These are phyloP conservation scores for Emergomyces orientalis DNA, from an alignment of 2,329 filamentous ascomycete genomes.

Conservation along the genomic window DNA sequence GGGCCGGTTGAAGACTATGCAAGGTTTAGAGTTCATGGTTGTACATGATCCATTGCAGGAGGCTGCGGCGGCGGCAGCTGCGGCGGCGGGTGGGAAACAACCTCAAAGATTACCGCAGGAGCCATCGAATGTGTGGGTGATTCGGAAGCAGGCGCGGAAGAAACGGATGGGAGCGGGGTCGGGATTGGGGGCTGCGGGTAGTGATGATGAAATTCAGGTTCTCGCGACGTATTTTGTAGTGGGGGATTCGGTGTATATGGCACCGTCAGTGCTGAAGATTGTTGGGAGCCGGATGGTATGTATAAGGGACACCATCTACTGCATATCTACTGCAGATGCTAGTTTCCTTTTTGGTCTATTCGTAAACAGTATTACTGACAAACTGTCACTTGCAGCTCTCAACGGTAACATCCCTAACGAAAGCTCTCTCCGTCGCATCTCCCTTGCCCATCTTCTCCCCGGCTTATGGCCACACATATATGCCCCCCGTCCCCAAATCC, in stretches of 20 bases:
- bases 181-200: background rate
- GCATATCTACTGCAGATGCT: constrained; percentile 11
- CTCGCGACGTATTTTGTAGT: constrained; percentile 53
- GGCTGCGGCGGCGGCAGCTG: constrained; percentile 26
- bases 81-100: constrained; percentile 13
- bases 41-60: constrained; percentile 47
- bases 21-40: constrained; percentile 52
- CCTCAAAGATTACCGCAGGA: constrained; percentile 31
- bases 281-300: constrained; percentile 46
- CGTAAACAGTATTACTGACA: background rate
- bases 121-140: constrained; percentile 48
- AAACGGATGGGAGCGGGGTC: constrained; percentile 29
- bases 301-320: background rate
- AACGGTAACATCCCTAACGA: constrained; percentile 47
- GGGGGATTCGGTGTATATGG: constrained; percentile 53
- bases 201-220: constrained; percentile 43
- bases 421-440: constrained; percentile 46
- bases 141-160: constrained; percentile 49
- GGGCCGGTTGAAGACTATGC: constrained; percentile 43
- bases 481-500: constrained; percentile 40
- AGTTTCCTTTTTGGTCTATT: background rate
- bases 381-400: constrained; percentile 38
- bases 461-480: constrained; percentile 51
- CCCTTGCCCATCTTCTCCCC: constrained; percentile 49
- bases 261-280: constrained; percentile 51